Conservation (phyloP, 2,329 filamentous ascomycete genomes). For the Periconia macrospinosa region DNA sequence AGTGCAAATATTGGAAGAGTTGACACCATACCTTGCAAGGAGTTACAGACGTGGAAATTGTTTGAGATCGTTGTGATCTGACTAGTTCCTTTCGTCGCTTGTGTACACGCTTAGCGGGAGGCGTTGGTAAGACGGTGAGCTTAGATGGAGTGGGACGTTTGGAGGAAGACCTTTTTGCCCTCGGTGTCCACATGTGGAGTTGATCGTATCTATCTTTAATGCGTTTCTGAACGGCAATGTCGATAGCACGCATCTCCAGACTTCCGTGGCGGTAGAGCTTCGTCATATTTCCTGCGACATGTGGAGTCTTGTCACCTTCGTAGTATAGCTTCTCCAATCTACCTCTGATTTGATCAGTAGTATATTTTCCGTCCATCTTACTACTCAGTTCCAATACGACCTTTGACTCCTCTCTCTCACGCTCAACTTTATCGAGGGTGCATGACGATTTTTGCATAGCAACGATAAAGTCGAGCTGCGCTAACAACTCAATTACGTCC, state of each 20-base stretch:
- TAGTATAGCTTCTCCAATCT: not conserved
- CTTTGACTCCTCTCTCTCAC: not conserved
- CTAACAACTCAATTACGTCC: not conserved
- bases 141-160: not conserved
- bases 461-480: slow-evolving; percentile 3
- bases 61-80: not conserved
- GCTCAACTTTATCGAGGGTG: not conserved
- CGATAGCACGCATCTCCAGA: not conserved
- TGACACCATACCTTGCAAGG: not conserved
- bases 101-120: not conserved
- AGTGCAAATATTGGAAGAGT: not conserved
- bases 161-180: not conserved
- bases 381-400: not conserved
- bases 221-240: not conserved
- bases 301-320: not conserved
- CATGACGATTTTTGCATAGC: not conserved
- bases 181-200: not conserved
- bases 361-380: not conserved
- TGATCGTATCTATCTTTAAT: not conserved
- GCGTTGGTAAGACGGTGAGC: not conserved
- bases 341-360: not conserved
- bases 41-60: not conserved
- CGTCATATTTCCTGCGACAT: not conserved
- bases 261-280: not conserved
- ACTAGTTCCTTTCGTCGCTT: not conserved